These are phyloP conservation scores for Magnolia kwangsiensis DNA, from an alignment of 164 flowering plant genomes.

Conservation along the genomic window DNA sequence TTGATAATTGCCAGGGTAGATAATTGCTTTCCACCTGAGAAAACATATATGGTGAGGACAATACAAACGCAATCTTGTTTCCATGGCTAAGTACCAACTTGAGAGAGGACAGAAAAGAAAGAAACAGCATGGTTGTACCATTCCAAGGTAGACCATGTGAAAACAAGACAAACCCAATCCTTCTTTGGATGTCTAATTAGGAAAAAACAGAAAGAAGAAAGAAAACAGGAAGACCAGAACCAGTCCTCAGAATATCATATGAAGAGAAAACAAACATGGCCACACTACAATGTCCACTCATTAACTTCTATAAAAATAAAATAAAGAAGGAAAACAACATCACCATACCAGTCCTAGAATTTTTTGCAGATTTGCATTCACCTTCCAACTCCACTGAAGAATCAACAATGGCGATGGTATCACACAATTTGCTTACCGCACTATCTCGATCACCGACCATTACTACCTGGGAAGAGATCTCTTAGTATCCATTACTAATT, in stretches of 20 bases:
- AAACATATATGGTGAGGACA: slow-evolving; percentile 7
- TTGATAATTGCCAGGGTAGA: slow-evolving; percentile 32
- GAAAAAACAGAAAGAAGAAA: not conserved
- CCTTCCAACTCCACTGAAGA: slow-evolving; percentile 24
- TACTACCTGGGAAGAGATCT: slow-evolving; percentile 41
- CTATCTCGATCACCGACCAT: slow-evolving; percentile 24
- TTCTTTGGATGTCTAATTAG: not conserved
- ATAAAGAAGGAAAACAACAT: not conserved
- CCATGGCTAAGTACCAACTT: not conserved
- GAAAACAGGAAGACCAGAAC: not conserved
- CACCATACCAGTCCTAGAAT: slow-evolving; percentile 30
- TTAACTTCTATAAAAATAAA: no score
- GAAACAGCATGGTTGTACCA: not conserved
- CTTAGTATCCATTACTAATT: not conserved
- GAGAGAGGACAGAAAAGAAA: not conserved
- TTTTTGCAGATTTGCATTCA: slow-evolving; percentile 8
- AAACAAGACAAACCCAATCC: not conserved
- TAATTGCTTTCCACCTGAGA: slow-evolving; percentile 33
- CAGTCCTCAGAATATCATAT: not conserved
- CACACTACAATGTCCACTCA: not conserved
- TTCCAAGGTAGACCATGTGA: no score
- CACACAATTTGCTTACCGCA: slow-evolving; percentile 21
- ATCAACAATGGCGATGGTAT: slow-evolving; percentile 39
- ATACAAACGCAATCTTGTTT: not conserved
- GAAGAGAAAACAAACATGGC: not conserved